Conservation (phyloP, 352 stramenopile genomes). For the Aphanomyces stellatus region DNA sequence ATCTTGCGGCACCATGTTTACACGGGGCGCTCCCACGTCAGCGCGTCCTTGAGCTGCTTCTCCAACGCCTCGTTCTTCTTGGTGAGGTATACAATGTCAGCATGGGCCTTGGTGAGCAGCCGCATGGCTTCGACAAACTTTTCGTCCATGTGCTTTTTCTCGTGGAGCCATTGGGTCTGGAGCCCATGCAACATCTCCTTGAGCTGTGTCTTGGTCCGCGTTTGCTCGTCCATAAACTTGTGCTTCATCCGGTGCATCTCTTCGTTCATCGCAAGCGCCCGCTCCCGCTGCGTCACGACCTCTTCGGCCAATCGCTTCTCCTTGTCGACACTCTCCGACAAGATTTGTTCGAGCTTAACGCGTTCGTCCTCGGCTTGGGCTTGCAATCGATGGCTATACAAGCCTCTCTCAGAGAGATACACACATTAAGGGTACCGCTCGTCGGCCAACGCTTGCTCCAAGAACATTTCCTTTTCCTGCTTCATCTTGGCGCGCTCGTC, state of each 20-base stretch:
- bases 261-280: constrained; percentile 43
- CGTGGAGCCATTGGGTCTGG: constrained; percentile 39
- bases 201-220: constrained; percentile 36
- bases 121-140: constrained; percentile 40
- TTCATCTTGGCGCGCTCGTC: constrained; percentile 80
- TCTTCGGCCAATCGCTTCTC: constrained; percentile 71
- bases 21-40: neutral
- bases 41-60: constrained; percentile 25
- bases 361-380: constrained; percentile 51
- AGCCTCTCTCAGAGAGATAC: neutral
- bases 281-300: constrained; percentile 48
- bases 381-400: constrained; percentile 31
- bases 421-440: constrained; percentile 27
- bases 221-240: constrained; percentile 50
- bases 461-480: constrained; percentile 47
- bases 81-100: constrained; percentile 52
- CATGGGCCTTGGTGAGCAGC: constrained; percentile 45
- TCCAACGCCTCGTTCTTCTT: constrained; percentile 51
- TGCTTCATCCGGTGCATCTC: constrained; percentile 46
- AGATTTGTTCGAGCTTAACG: constrained; percentile 32
- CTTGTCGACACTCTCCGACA: constrained; percentile 54
- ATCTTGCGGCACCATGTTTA: constrained; percentile 15
- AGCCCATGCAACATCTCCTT: constrained; percentile 39
- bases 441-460: constrained; percentile 53
- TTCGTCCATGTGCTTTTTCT: constrained; percentile 40